These are phyloP conservation scores for Ustilago shanxiensis DNA, from an alignment of 1,284 basidiomycete genomes.

Conservation along the genomic window DNA sequence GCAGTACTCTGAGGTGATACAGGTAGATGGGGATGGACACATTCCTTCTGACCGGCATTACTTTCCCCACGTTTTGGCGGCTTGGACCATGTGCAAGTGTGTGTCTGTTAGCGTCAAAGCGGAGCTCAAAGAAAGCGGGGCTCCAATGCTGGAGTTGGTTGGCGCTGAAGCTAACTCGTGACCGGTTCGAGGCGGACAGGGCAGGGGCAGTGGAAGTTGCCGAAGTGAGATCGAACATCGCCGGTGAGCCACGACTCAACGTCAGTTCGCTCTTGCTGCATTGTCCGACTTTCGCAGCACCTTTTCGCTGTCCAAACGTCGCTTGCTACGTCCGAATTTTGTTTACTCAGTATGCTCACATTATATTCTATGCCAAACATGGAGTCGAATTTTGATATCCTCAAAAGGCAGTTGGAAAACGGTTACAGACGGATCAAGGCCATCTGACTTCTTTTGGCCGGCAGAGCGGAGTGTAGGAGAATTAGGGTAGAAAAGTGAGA, in stretches of 20 bases:
- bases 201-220: neutral
- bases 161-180: neutral
- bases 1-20: too few relatives aligned
- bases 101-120: neutral
- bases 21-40: too few relatives aligned
- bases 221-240: too few relatives aligned
- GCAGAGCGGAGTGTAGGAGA: slow-evolving; percentile 4
- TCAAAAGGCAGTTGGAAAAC: too few relatives aligned
- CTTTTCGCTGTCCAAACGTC: neutral
- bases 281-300: neutral
- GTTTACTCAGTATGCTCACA: too few relatives aligned
- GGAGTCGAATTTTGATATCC: too few relatives aligned
- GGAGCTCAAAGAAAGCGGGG: slow-evolving; percentile 4
- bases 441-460: neutral
- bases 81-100: neutral
- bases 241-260: slow-evolving; percentile 9
- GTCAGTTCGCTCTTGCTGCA: slow-evolving; percentile 1
- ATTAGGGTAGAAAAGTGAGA: neutral
- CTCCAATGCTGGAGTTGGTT: neutral
- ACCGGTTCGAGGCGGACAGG: too few relatives aligned
- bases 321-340: neutral
- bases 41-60: too few relatives aligned
- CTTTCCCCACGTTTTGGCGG: neutral
- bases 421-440: neutral
- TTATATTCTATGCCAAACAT: too few relatives aligned